Percentiles rank a stretch among this genome's conserved stretches.
phyloP scores from a whole-genome alignment of 78 protist species.

The Monosiga brevicollis region DNA sequence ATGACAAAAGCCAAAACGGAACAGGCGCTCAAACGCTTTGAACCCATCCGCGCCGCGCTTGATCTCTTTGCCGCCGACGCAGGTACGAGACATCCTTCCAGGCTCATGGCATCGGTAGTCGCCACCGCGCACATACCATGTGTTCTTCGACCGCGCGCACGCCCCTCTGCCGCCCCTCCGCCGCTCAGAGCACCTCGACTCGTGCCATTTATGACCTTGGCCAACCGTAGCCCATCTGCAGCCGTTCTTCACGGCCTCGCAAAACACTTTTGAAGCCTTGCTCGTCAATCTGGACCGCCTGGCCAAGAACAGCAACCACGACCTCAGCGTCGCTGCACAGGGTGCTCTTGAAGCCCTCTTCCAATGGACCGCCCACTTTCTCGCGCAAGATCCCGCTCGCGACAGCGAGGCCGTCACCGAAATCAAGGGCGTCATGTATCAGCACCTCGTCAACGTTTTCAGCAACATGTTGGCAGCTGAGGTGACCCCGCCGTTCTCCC shows the following conservation, averaged over 20 bases:
- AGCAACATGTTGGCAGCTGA: background rate
- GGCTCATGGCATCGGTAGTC: too few species aligned
- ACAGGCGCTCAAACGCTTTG: background rate
- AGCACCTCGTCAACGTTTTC: too few species aligned
- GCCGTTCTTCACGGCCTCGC: conserved; percentile 26
- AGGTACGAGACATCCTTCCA: too few species aligned
- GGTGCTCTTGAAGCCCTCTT: conserved; percentile 37
- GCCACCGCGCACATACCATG: background rate
- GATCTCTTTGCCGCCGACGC: background rate
- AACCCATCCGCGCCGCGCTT: background rate
- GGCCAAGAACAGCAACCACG: conserved; percentile 43
- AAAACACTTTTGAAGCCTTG: conserved; percentile 25
- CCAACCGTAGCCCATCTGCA: background rate
- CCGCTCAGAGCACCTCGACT: background rate
- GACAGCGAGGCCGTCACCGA: too few species aligned
- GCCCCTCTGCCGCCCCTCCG: background rate
- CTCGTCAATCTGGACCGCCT: conserved; percentile 14
- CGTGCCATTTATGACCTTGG: background rate
- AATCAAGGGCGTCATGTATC: too few species aligned
- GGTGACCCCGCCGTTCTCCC: background rate
- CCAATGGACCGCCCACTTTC: conserved; percentile 6
- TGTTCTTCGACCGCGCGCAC: background rate
- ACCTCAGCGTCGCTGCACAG: conserved; percentile 39
- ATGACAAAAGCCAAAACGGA: too few species aligned
- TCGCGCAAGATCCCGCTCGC: background rate